Evolutionary conservation across 2,329 filamentous ascomycete species (phyloP).

Genomic region (Fusarium newnesense): DNA sequence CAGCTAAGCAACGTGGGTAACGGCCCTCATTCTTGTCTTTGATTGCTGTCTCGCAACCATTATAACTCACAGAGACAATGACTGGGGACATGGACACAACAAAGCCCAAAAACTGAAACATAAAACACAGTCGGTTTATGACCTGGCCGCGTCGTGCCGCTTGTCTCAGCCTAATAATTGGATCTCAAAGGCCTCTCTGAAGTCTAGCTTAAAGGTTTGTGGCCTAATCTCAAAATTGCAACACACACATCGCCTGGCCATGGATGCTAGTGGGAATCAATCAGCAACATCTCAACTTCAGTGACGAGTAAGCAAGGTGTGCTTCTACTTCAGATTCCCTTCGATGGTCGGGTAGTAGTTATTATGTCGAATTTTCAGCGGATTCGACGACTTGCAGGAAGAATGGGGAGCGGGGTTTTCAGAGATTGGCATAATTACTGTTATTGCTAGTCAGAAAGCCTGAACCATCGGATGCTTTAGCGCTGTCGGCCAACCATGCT

Average conservation of each 20-base stretch:
- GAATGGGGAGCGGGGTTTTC: conserved; percentile 30
- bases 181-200: conserved; percentile 31
- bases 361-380: conserved; percentile 11
- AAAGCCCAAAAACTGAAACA: conserved; percentile 32
- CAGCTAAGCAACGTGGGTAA: conserved; percentile 30
- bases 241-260: conserved; percentile 5
- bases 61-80: conserved; percentile 23
- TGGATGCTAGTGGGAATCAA: conserved; percentile 15
- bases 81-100: conserved; percentile 10
- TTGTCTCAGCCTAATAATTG: conserved; percentile 44
- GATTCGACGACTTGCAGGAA: conserved; percentile 13
- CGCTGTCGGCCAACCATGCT: conserved; percentile 25
- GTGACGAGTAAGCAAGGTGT: conserved; percentile 1
- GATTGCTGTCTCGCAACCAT: conserved; percentile 29
- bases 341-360: not conserved
- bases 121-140: conserved; percentile 38
- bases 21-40: conserved; percentile 31
- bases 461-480: conserved; percentile 37
- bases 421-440: conserved; percentile 32
- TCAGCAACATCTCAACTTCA: conserved; percentile 6
- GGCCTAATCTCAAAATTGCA: conserved; percentile 31
- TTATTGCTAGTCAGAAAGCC: conserved; percentile 31
- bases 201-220: conserved; percentile 36
- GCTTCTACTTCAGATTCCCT: not conserved
- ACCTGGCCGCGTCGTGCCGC: conserved; percentile 39